Evolutionary conservation across 805 yeast genomes (phyloP).

Genomic region (Metschnikowia lachancei): DNA sequence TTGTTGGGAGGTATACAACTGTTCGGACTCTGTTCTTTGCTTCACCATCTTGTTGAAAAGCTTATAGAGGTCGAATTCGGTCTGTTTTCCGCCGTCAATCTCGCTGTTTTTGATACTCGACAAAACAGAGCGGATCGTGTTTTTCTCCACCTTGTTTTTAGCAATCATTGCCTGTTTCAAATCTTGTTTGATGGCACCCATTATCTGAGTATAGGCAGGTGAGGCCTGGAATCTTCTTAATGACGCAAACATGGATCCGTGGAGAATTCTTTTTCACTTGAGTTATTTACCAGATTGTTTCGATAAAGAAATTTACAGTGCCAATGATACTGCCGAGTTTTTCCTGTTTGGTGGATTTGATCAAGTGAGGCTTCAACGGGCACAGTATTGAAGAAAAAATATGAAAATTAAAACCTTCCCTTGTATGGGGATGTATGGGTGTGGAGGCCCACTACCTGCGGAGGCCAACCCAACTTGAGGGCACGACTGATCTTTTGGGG

Average conservation of each 20-base stretch:
- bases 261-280: too few relatives aligned
- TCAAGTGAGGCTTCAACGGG: not conserved
- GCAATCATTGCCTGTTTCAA: constrained; percentile 28
- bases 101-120: constrained; percentile 43
- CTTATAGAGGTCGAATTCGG: constrained; percentile 21
- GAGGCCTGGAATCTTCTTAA: constrained; percentile 31
- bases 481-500: too few relatives aligned
- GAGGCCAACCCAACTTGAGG: too few relatives aligned
- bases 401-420: not conserved
- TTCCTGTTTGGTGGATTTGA: not conserved
- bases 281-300: too few relatives aligned
- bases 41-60: constrained; percentile 39
- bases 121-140: constrained; percentile 43
- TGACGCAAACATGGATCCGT: constrained; percentile 23
- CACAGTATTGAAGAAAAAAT: not conserved
- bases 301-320: too few relatives aligned
- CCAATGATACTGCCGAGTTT: too few relatives aligned
- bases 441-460: not conserved
- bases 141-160: constrained; percentile 29
- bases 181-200: constrained; percentile 21
- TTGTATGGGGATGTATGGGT: constrained; percentile 2
- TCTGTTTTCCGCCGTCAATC: constrained; percentile 25
- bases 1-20: constrained; percentile 43
- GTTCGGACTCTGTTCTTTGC: constrained; percentile 50
- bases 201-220: constrained; percentile 32